Evolutionary conservation across 768 basidiomycete species (phyloP).

Genomic region (Lactarius quietus): DNA sequence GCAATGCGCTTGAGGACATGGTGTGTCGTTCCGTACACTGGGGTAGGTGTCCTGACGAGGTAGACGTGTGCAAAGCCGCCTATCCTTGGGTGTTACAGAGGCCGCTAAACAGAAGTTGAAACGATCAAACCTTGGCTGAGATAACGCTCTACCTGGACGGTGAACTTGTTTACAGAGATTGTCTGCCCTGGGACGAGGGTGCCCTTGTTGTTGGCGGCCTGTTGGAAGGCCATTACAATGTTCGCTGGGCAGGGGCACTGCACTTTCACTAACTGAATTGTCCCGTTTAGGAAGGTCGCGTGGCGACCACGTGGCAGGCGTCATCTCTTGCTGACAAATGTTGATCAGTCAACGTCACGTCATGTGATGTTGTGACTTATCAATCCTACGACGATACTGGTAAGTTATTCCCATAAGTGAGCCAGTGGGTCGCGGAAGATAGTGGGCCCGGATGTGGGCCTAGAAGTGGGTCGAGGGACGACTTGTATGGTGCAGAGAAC

Average conservation of each 20-base stretch:
- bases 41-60: constrained; percentile 80
- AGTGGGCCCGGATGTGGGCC: too few relatives aligned
- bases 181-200: constrained; percentile 79
- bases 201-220: constrained; percentile 56
- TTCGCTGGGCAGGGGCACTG: constrained; percentile 3
- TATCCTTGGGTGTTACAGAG: constrained; percentile 34
- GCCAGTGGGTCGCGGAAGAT: too few relatives aligned
- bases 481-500: too few relatives aligned
- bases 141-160: constrained; percentile 90
- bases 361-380: too few relatives aligned
- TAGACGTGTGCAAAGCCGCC: constrained; percentile 99
- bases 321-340: too few relatives aligned
- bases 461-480: too few relatives aligned
- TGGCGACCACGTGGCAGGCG: constrained; percentile 11
- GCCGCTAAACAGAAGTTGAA: constrained; percentile 9
- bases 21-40: constrained; percentile 86
- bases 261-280: constrained; percentile 1
- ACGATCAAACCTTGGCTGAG: constrained; percentile 78
- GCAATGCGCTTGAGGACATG: constrained; percentile 98
- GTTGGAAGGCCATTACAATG: constrained; percentile 46
- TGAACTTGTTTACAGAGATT: constrained; percentile 85
- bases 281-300: constrained; percentile 18
- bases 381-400: too few relatives aligned
- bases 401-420: too few relatives aligned
- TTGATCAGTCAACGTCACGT: too few relatives aligned